Conservation (phyloP, 306 rosid genomes). For the Castanea mollissima region DNA sequence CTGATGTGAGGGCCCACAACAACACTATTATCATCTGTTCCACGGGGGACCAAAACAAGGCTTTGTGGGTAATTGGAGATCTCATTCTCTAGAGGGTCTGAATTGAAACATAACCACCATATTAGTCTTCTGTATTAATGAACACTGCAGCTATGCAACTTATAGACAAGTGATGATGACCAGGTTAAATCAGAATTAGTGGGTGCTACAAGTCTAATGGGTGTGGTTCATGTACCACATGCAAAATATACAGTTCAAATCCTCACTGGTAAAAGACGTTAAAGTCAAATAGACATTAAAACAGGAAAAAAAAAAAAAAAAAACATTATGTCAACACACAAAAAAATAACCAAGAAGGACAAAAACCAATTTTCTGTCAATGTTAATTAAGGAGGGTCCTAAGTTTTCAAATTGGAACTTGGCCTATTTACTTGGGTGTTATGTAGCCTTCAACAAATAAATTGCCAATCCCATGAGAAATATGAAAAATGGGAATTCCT, state of each 20-base stretch:
- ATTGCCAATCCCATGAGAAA: not conserved
- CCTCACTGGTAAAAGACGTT: not conserved
- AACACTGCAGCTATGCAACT: constrained; percentile 11
- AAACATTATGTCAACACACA: not conserved
- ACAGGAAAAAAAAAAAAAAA: not conserved
- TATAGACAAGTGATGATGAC: not conserved
- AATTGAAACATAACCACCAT: constrained; percentile 25
- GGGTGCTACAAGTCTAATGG: not conserved
- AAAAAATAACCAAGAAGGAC: not conserved
- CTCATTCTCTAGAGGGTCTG: constrained; percentile 90
- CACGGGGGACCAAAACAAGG: constrained; percentile 92
- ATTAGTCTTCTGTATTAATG: constrained; percentile 25
- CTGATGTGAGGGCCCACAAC: constrained; percentile 89
- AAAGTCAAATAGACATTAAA: too few species aligned
- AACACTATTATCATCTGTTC: constrained; percentile 61
- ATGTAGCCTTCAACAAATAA: not conserved
- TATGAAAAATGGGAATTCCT: too few species aligned
- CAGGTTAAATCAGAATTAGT: not conserved
- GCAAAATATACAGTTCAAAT: not conserved
- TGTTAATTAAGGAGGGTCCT: not conserved
- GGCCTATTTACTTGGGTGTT: not conserved
- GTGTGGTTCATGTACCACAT: not conserved
- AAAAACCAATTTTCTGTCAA: not conserved
- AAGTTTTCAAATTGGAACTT: not conserved
- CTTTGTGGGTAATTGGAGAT: constrained; percentile 79